phyloP scores from a whole-genome alignment of 176 grass and related monocot genomes.

The Bolboschoenus planiculmis region DNA sequence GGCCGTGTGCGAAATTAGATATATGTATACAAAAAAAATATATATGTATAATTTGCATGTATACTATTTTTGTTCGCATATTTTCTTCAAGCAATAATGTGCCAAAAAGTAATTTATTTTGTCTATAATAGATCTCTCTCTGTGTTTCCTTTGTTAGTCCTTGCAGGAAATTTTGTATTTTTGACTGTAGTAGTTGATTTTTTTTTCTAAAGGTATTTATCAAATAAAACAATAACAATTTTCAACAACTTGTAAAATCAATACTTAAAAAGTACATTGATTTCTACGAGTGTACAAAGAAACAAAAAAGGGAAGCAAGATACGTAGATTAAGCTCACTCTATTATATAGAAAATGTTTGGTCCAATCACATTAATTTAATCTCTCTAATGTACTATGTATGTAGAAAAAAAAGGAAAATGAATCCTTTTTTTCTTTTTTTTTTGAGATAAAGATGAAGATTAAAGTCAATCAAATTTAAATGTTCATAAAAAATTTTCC shows the following conservation, averaged over 20 bases:
- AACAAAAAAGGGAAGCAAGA: not conserved
- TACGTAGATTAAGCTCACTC: not conserved
- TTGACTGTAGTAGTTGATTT: not conserved
- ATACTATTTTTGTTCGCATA: not conserved
- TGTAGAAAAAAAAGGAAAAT: not conserved
- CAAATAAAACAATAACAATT: not conserved
- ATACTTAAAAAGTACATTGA: not conserved
- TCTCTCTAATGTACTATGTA: not conserved
- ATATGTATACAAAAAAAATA: not conserved
- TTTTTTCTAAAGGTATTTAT: not conserved
- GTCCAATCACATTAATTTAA: not conserved
- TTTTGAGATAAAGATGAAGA: no score
- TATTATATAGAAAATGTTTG: not conserved
- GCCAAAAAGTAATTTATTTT: not conserved
- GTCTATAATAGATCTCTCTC: not conserved
- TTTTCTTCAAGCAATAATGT: slow-evolving; percentile 10
- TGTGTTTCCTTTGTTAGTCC: not conserved
- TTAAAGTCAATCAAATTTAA: no score
- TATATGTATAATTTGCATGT: not conserved
- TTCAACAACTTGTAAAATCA: not conserved
- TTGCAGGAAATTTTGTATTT: not conserved
- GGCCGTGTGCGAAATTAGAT: slow-evolving; percentile 28
- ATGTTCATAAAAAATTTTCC: no score
- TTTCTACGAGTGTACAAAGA: not conserved
- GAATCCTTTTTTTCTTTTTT: not conserved